Evolutionary conservation across 1,284 basidiomycete species (phyloP), one percentile per base, ranked within the genome.

Genomic region (Naganishia cerealis): DNA sequence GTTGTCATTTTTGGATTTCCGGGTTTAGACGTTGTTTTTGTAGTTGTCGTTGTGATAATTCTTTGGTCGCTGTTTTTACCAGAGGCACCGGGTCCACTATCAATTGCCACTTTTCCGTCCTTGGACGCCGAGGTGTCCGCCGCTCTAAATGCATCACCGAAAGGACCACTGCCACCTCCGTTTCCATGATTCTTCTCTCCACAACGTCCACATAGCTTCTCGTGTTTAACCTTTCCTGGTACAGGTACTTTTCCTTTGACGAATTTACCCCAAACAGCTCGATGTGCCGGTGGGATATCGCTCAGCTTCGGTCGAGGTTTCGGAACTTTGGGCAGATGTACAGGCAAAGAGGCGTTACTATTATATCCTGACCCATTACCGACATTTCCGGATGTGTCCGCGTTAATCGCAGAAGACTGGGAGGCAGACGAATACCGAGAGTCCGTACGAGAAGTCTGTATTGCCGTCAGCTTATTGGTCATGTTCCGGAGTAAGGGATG

Each of bases 201-300:
- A 40, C 61, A 63, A 15, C 61, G 61, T 40, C 61, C 61, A 26
- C 61, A 63, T 26, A 63, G 50, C 50, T 63, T 63, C 5, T 63
- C 61, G 24, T 63, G 61, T 26, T 63, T 63, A 21, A 63, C 61
- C 39, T 63, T 63, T 54, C 61, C 61, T 15, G 61, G 61, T 6
- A 63, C 61, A 7, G 61, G 61, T 2, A 63, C 61, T n/a, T 63
- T 63, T 4, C 61, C 61, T 24, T 63, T 63, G 50, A 63, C 61
- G 36, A 63, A 63, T 24, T 63, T 63, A 1, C 61, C 61, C 61
- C 61, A 63, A n/a, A 63, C 61, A 13, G 61, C 61, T 39, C 61
- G 61, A 18, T 63, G 61, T 39, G 61, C 61, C 2, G 61, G 61
- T 18, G 61, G 61, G 21, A 63, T 63, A 18, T 63, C 61, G 38